Evolutionary conservation across 768 basidiomycete genomes (phyloP).

Genomic region (Tubosaeta sp.): DNA sequence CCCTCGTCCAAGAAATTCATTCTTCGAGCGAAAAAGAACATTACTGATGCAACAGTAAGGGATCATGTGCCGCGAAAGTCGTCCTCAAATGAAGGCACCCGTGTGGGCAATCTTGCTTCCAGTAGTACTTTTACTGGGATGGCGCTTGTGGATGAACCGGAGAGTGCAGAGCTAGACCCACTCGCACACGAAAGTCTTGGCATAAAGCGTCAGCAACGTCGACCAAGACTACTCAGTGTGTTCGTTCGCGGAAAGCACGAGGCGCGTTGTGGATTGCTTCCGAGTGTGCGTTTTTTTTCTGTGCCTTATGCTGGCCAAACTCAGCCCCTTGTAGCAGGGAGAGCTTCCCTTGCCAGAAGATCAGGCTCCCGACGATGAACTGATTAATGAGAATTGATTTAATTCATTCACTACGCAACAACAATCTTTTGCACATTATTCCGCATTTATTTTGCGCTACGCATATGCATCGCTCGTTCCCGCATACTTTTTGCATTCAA

Average conservation of each 20-base stretch:
- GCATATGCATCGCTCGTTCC: neutral
- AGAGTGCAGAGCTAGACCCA: conserved; percentile 25
- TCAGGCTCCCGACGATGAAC: conserved; percentile 5
- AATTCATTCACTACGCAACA: conserved; percentile 2
- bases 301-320: neutral
- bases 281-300: conserved; percentile 10
- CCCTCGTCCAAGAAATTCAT: conserved; percentile 17
- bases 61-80: conserved; percentile 13
- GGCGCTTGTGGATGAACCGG: conserved; percentile 41
- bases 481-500: neutral
- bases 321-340: conserved; percentile 1
- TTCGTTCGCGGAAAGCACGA: conserved; percentile 25
- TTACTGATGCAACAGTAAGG: conserved; percentile 11
- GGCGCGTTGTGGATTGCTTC: neutral
- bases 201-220: conserved; percentile 19
- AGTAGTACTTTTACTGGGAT: conserved; percentile 23
- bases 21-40: conserved; percentile 17
- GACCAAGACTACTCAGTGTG: conserved; percentile 30
- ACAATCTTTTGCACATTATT: neutral
- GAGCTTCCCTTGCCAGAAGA: conserved; percentile 7
- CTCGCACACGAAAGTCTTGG: conserved; percentile 12
- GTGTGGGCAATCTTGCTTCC: neutral
- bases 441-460: neutral
- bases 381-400: conserved; percentile 3
- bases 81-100: conserved; percentile 17